Evolutionary conservation across 2,329 filamentous ascomycete genomes (phyloP).

Genomic region (Pseudonectria foliicola): DNA sequence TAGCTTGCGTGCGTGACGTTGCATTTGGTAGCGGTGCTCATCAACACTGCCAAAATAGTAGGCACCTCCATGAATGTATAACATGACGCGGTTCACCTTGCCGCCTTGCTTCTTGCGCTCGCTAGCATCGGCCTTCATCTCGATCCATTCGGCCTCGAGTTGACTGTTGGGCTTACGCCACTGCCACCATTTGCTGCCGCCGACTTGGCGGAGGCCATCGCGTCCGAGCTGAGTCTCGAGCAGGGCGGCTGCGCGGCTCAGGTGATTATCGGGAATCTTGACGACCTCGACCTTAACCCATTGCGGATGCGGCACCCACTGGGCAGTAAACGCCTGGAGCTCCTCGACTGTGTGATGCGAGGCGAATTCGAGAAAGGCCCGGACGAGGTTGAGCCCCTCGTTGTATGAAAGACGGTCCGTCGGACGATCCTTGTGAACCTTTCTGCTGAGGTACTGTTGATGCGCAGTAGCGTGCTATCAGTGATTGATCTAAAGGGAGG

Average conservation of each 20-base stretch:
- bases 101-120: conserved; percentile 58
- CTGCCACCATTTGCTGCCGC: conserved; percentile 83
- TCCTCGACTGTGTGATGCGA: conserved; percentile 91
- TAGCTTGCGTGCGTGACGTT: conserved; percentile 88
- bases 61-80: conserved; percentile 90
- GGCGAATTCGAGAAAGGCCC: conserved; percentile 76
- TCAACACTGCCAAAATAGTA: conserved; percentile 96
- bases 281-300: conserved; percentile 78
- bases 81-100: conserved; percentile 67
- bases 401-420: conserved; percentile 91
- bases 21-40: conserved; percentile 97
- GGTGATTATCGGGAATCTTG: conserved; percentile 55
- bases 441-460: conserved; percentile 71
- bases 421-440: conserved; percentile 67
- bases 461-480: conserved; percentile 3
- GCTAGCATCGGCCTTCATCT: conserved; percentile 73
- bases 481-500: conserved; percentile 1
- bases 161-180: conserved; percentile 64
- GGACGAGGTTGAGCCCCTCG: conserved; percentile 80
- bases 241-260: conserved; percentile 58
- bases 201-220: conserved; percentile 66
- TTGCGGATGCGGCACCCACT: conserved; percentile 82
- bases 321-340: conserved; percentile 80
- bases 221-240: conserved; percentile 70
- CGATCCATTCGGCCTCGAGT: conserved; percentile 86